These are phyloP conservation scores for Funneliformis geosporum DNA, from an alignment of 192 early-diverging fungal species.

Conservation along the genomic window DNA sequence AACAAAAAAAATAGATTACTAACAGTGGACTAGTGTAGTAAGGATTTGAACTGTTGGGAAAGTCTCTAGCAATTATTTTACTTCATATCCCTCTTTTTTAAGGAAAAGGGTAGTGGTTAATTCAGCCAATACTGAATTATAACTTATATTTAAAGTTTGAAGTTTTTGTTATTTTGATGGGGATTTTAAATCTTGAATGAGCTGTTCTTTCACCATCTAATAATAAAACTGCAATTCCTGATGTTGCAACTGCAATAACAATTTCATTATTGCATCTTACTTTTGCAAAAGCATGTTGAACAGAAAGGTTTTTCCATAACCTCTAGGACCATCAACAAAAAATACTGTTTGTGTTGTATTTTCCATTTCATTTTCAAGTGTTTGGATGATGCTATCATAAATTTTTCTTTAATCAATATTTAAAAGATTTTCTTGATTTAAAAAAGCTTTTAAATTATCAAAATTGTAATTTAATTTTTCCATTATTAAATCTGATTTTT, in stretches of 20 bases:
- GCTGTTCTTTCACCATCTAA: constrained; percentile 36
- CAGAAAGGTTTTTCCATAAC: constrained; percentile 37
- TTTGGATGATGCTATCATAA: constrained; percentile 6
- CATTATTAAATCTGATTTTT: neutral
- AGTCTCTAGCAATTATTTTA: too few relatives aligned
- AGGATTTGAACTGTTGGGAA: too few relatives aligned
- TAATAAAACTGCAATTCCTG: constrained; percentile 36
- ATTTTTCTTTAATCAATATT: constrained; percentile 10
- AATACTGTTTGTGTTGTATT: neutral
- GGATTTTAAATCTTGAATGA: constrained; percentile 43
- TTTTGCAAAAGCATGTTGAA: constrained; percentile 34
- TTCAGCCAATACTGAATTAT: too few relatives aligned
- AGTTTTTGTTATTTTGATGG: constrained; percentile 13
- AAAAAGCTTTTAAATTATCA: neutral
- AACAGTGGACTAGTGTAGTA: too few relatives aligned
- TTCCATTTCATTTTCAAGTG: neutral
- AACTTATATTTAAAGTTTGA: too few relatives aligned
- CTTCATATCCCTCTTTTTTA: too few relatives aligned
- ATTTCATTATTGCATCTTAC: neutral
- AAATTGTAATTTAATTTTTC: neutral
- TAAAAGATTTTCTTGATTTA: neutral
- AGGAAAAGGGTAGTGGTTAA: too few relatives aligned
- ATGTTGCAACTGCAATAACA: constrained; percentile 36
- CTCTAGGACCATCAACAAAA: constrained; percentile 36
- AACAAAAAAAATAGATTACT: too few relatives aligned